These are phyloP conservation scores for Primulina eburnea DNA, from an alignment of 257 asterid genomes.

Conservation along the genomic window DNA sequence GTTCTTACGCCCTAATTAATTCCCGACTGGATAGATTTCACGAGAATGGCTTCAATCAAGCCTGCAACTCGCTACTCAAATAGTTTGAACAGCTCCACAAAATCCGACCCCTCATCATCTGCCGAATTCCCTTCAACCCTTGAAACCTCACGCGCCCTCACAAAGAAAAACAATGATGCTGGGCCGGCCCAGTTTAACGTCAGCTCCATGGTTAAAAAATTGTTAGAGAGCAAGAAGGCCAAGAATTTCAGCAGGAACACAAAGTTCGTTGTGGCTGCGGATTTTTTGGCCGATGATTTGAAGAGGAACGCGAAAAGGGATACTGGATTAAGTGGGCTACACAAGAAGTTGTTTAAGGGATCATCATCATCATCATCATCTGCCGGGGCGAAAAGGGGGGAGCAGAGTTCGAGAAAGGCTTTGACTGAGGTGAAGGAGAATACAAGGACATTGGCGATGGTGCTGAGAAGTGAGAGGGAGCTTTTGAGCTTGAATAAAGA, in stretches of 20 bases:
- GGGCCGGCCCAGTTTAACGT: conserved; percentile 31
- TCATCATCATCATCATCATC: conserved; percentile 20
- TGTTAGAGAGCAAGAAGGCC: conserved; percentile 60
- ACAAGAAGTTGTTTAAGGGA: conserved; percentile 80
- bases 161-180: conserved; percentile 31
- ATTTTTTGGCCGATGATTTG: conserved; percentile 69
- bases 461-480: conserved; percentile 95
- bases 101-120: conserved; percentile 79
- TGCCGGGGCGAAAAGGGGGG: conserved; percentile 42
- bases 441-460: conserved; percentile 86
- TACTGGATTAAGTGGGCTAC: conserved; percentile 58
- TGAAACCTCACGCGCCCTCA: conserved; percentile 39
- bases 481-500: conserved; percentile 61
- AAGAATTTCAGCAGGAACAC: conserved; percentile 40
- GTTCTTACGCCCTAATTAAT: conserved; percentile 23
- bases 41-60: conserved; percentile 67
- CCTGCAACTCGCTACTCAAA: conserved; percentile 69
- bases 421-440: conserved; percentile 71
- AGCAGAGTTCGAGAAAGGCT: conserved; percentile 66
- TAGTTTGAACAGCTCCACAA: conserved; percentile 50
- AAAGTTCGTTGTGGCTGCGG: conserved; percentile 47
- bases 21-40: background rate
- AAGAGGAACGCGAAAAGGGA: conserved; percentile 54
- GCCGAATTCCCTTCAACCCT: conserved; percentile 37
- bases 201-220: conserved; percentile 63